Conservation (phyloP, 2,329 filamentous ascomycete species). For the Acrodontium crateriforme region DNA sequence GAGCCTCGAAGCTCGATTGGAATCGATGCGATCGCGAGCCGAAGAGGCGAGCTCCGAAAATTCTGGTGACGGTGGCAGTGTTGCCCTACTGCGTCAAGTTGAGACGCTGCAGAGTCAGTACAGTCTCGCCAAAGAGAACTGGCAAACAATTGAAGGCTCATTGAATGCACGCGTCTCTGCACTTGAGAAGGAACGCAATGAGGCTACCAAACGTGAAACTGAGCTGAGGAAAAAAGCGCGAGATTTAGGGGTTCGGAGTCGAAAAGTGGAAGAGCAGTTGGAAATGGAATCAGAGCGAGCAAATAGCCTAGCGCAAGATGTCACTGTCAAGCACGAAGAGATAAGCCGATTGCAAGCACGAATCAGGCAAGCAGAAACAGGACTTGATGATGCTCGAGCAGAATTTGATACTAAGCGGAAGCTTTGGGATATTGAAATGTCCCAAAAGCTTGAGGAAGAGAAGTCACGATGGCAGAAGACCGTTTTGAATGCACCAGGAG, state of each 20-base stretch:
- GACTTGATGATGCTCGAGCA: slow-evolving; percentile 44
- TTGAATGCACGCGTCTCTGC: slow-evolving; percentile 61
- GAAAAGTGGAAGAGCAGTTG: slow-evolving; percentile 68
- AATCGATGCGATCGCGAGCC: slow-evolving; percentile 68
- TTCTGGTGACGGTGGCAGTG: slow-evolving; percentile 36
- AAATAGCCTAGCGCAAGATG: slow-evolving; percentile 50
- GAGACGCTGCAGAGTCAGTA: slow-evolving; percentile 95
- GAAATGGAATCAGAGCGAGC: slow-evolving; percentile 53
- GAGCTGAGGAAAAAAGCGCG: slow-evolving; percentile 82
- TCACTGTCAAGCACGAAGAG: slow-evolving; percentile 45
- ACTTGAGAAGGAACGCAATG: slow-evolving; percentile 83
- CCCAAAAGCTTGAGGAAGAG: slow-evolving; percentile 51
- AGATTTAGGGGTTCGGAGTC: slow-evolving; percentile 58
- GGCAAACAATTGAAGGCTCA: slow-evolving; percentile 89
- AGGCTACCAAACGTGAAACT: slow-evolving; percentile 65
- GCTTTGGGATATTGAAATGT: slow-evolving; percentile 41
- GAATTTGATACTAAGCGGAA: slow-evolving; percentile 47
- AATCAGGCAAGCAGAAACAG: slow-evolving; percentile 49
- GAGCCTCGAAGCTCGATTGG: slow-evolving; percentile 74
- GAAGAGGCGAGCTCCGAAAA: slow-evolving; percentile 75
- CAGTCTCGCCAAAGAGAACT: slow-evolving; percentile 85
- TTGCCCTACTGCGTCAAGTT: slow-evolving; percentile 78
- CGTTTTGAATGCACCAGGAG: too few species aligned
- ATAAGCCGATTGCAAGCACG: slow-evolving; percentile 49
- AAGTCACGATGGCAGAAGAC: slow-evolving; percentile 45